phyloP scores from a whole-genome alignment of 345 rosid species.

The Brassica juncea region DNA sequence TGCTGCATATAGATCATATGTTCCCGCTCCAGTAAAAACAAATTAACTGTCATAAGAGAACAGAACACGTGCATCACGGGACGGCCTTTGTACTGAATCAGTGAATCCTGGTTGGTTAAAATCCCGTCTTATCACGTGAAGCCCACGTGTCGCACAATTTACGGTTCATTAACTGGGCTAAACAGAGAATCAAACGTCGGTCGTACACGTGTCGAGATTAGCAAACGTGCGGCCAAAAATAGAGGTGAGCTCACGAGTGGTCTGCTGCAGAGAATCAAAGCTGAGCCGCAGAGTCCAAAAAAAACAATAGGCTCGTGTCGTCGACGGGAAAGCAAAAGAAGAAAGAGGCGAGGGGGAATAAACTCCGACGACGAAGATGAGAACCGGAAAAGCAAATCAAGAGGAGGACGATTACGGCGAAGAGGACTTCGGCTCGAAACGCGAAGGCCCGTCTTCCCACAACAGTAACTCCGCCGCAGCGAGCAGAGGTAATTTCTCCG shows the following conservation, averaged over 20 bases:
- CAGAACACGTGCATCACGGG: conserved; percentile 37
- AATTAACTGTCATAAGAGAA: conserved; percentile 6
- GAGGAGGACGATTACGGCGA: conserved; percentile 86
- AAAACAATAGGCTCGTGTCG: conserved; percentile 7
- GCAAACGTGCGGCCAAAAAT: neutral
- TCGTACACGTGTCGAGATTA: conserved; percentile 33
- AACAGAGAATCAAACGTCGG: conserved; percentile 9
- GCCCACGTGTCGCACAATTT: conserved; percentile 24
- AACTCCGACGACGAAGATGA: conserved; percentile 51
- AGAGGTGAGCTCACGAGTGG: conserved; percentile 20
- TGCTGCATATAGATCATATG: too few species aligned
- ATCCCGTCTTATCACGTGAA: conserved; percentile 41
- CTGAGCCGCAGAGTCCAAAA: conserved; percentile 33
- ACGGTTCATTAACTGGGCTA: conserved; percentile 3
- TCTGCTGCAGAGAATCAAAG: conserved; percentile 23
- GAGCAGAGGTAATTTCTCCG: conserved; percentile 51
- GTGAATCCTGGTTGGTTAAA: conserved; percentile 23
- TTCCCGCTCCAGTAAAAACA: too few species aligned
- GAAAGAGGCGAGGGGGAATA: neutral
- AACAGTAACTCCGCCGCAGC: conserved; percentile 30
- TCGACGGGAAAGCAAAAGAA: conserved; percentile 23
- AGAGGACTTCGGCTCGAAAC: conserved; percentile 65
- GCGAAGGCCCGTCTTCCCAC: conserved; percentile 57
- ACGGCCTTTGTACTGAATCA: conserved; percentile 4
- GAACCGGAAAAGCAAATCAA: conserved; percentile 67